These are phyloP conservation scores for Coemansia sp. DNA, from an alignment of 192 early-diverging fungal species.

Conservation along the genomic window DNA sequence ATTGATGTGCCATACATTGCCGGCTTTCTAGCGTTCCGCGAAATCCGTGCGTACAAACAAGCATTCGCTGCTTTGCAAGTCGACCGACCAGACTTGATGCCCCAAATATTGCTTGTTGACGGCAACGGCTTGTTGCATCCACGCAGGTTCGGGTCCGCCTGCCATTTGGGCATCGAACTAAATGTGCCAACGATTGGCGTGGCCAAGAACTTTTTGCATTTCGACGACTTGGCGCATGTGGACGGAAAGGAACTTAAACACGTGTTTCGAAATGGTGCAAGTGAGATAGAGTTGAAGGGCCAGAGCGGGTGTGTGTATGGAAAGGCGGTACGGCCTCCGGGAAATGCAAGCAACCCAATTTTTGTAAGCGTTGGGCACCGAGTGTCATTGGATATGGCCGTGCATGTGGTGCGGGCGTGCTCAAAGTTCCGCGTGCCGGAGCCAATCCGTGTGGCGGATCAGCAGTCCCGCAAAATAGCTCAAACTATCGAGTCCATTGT, in stretches of 20 bases:
- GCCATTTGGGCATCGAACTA: slow-evolving; percentile 73
- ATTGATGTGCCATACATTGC: slow-evolving; percentile 81
- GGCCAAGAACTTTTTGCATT: slow-evolving; percentile 85
- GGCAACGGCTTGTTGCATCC: slow-evolving; percentile 90
- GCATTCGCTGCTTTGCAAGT: slow-evolving; percentile 59
- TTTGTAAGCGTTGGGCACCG: slow-evolving; percentile 87
- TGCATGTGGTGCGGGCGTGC: slow-evolving; percentile 64
- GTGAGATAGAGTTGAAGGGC: slow-evolving; percentile 51
- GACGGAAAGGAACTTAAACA: slow-evolving; percentile 59
- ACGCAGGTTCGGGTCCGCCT: slow-evolving; percentile 82
- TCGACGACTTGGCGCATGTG: slow-evolving; percentile 53
- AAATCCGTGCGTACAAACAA: slow-evolving; percentile 62
- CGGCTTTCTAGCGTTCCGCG: slow-evolving; percentile 91
- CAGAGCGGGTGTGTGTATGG: slow-evolving; percentile 55
- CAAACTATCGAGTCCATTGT: slow-evolving; percentile 21
- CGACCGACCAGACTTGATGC: slow-evolving; percentile 57
- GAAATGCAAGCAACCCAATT: slow-evolving; percentile 69
- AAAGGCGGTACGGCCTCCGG: slow-evolving; percentile 53
- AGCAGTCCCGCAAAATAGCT: slow-evolving; percentile 24
- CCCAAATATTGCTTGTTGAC: slow-evolving; percentile 83
- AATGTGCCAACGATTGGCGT: slow-evolving; percentile 83
- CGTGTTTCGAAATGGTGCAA: slow-evolving; percentile 31
- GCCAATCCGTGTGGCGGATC: slow-evolving; percentile 88
- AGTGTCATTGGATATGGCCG: slow-evolving; percentile 67
- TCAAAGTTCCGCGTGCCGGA: slow-evolving; percentile 77